Evolutionary conservation across 1,284 basidiomycete genomes (phyloP), one percentile per base, ranked within the genome.

Genomic region (Abortiporus biennis): DNA sequence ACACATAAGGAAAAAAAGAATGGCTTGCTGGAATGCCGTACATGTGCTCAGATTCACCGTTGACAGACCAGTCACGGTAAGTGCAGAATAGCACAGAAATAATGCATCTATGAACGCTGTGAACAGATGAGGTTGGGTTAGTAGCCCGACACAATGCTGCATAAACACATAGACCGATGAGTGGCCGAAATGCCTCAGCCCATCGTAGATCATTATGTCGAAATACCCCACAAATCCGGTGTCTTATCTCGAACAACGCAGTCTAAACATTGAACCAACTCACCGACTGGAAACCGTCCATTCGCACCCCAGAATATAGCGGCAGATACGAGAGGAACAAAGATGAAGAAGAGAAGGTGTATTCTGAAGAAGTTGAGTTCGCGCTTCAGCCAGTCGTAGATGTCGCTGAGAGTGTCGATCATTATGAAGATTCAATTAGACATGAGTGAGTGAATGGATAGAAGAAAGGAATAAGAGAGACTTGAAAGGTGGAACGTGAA

Each of bases 41-140:
- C 71, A 44, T 3, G 71, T 76, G 51, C 77, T 76, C 24, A 78
- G 52, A 48, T 71, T 68, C 46, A 71, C 61, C 2, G 74, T 76
- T 13, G 68, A 64, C 23, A 83, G 63, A 23, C 75, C 75, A 6
- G 72, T 75, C 3, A 73, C 74, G 0, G 80, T 83, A 69, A 83
- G 76, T 0, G 80, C 74, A 2, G 75, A 78, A 49, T 80, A 76
- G 52, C 78, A 80, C 5, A 80, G 58, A 57, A 82, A 85, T 43
- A 84, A 54, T 1, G 70, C 64, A 52, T 85, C 80, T 40, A 83
- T 53, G 54, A 71, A 80, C 13, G 58, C 58, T 47, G 40, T 17
- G 8, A n/a, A 29, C 9, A n/a, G 24, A 21, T 20, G 40, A 23
- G 32, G 19, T 34, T 17, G n/a, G n/a, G n/a, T n/a, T n/a, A n/a